Evolutionary conservation across 768 basidiomycete species (phyloP), one percentile per base, ranked within the genome.

Genomic region (Boletus pseudopeckii): DNA sequence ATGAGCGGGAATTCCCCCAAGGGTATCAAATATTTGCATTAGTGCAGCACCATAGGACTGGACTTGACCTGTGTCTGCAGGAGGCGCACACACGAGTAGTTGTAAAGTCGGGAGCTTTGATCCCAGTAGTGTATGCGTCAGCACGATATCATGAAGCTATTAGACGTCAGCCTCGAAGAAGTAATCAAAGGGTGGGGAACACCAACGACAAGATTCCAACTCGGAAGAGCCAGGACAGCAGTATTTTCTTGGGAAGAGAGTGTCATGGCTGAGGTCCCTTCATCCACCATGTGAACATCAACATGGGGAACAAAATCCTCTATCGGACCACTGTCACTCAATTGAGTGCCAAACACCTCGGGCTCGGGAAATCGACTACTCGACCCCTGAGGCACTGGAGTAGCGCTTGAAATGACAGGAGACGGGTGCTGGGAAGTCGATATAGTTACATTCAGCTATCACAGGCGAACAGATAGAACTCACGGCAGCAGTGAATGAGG

Each of bases 131-230:
- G 72, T 71, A 66, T 90, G 88, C 0, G 79, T 81, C 49, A 88
- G 62, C n/a, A 89, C 66, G 28, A 85, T 74, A 39, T 79, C 75
- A 57, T 79, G 81, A 44, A 88, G 69, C 88, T 90, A 40, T 36
- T 13, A 22, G 11, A 49, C 17, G 17, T 61, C 36, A 60, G 47
- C 44, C 45, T 32, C 28, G 28, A 37, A 37, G 36, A 54, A 37
- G 24, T 17, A 22, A 38, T 37, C 48, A 46, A 49, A n/a, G 22
- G 28, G 15, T 28, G 10, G 10, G 38, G 18, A 34, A 58, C 8
- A 66, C 70, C 20, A 64, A 88, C 87, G 75, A 84, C 79, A 17
- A 74, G 72, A 53, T 74, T 78, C 80, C 81, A 81, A 55, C 81
- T 79, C 13, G 77, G 70, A 45, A 72, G 72, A 38, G 74, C 71